Evolutionary conservation across 164 flowering plant species (phyloP).

Genomic region (Piper longum): DNA sequence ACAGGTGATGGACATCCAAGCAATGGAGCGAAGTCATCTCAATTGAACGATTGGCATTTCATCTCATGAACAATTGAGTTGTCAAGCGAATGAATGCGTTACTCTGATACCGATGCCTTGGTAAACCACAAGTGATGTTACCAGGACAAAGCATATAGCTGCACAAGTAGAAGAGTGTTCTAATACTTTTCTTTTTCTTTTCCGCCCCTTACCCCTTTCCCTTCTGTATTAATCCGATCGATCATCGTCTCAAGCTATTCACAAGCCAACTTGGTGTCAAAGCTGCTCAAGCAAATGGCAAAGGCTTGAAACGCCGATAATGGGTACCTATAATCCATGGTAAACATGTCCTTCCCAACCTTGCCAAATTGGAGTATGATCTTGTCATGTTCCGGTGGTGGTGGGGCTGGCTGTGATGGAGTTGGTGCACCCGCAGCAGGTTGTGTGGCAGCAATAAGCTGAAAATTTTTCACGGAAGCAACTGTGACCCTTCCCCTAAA

Average conservation of each 20-base stretch:
- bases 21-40: too few species aligned
- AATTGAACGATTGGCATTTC: too few species aligned
- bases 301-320: slow-evolving; percentile 94
- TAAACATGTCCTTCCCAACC: slow-evolving; percentile 85
- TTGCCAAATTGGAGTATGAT: slow-evolving; percentile 85
- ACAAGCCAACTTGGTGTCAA: slow-evolving; percentile 93
- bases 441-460: slow-evolving; percentile 70
- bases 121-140: not conserved
- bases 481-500: slow-evolving; percentile 89
- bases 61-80: not conserved
- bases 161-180: too few species aligned
- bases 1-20: too few species aligned
- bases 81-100: not conserved
- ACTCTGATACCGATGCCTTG: not conserved
- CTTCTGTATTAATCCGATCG: not conserved
- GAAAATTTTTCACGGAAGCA: slow-evolving; percentile 93
- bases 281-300: slow-evolving; percentile 90
- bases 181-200: not conserved
- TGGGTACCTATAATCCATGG: slow-evolving; percentile 90
- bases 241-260: slow-evolving; percentile 31
- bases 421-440: slow-evolving; percentile 49
- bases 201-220: not conserved
- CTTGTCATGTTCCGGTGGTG: slow-evolving; percentile 69
- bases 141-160: not conserved
- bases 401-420: slow-evolving; percentile 42